phyloP scores from a whole-genome alignment of 106 monocot genomes.

The Phalaenopsis equestris region DNA sequence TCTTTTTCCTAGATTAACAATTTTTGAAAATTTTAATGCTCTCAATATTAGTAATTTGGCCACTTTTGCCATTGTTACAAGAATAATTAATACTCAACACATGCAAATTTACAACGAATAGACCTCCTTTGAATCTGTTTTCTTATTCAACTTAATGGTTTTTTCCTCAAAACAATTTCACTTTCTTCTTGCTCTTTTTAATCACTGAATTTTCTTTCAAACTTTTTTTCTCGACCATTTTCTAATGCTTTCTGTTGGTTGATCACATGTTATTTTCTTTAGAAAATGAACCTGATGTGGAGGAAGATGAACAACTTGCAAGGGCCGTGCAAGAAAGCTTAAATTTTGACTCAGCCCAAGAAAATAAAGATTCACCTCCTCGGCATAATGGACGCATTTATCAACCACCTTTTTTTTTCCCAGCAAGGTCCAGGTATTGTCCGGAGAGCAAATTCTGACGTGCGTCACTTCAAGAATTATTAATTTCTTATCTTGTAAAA shows the following conservation, averaged over 20 bases:
- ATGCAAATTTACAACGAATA: no score
- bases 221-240: no score
- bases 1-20: no score
- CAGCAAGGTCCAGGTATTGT: constrained; percentile 54
- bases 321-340: constrained; percentile 86
- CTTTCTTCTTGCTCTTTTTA: no score
- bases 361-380: constrained; percentile 45
- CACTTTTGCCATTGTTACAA: no score
- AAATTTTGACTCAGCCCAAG: constrained; percentile 46
- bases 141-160: no score
- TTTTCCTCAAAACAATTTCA: no score
- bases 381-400: constrained; percentile 39
- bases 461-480: not conserved
- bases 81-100: no score
- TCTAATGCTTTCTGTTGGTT: not conserved
- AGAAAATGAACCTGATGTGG: constrained; percentile 47
- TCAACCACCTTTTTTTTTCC: constrained; percentile 34
- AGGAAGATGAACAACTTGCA: constrained; percentile 88
- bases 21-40: no score
- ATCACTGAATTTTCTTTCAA: no score
- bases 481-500: not conserved
- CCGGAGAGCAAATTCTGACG: not conserved
- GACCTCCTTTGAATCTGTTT: no score
- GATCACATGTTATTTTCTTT: not conserved
- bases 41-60: no score